These are phyloP conservation scores for Blastomyces silverae DNA, from an alignment of 2,329 filamentous ascomycete genomes.

Conservation along the genomic window DNA sequence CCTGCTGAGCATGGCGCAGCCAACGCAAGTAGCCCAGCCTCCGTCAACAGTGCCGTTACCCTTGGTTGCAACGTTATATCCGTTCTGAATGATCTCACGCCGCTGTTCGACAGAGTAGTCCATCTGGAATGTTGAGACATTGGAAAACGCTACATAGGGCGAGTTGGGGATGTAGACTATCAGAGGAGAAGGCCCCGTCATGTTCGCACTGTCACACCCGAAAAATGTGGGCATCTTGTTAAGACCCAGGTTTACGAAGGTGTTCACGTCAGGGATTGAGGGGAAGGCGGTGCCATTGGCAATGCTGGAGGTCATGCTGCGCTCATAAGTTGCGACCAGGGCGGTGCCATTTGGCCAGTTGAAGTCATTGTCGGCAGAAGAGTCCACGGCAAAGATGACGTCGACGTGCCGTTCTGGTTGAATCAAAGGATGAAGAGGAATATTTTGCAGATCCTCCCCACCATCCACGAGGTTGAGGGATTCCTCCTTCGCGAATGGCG, in stretches of 20 bases:
- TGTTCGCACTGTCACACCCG: constrained; percentile 63
- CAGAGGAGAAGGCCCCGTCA: constrained; percentile 54
- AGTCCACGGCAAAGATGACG: constrained; percentile 74
- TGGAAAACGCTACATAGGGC: constrained; percentile 69
- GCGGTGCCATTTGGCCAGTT: constrained; percentile 73
- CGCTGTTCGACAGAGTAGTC: constrained; percentile 60
- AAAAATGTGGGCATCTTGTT: constrained; percentile 74
- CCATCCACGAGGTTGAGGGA: constrained; percentile 69
- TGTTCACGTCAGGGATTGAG: constrained; percentile 63
- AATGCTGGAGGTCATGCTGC: constrained; percentile 53
- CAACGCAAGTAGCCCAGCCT: constrained; percentile 76
- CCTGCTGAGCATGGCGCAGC: constrained; percentile 75
- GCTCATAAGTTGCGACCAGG: constrained; percentile 65
- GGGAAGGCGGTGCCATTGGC: constrained; percentile 66
- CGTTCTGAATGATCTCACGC: constrained; percentile 77
- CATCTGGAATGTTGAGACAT: constrained; percentile 69
- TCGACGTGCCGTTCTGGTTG: constrained; percentile 66
- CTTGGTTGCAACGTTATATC: constrained; percentile 74
- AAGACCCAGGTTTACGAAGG: constrained; percentile 68
- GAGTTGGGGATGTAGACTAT: constrained; percentile 84
- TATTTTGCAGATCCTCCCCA: constrained; percentile 69
- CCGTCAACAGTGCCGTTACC: constrained; percentile 68
- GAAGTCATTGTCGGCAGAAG: constrained; percentile 62
- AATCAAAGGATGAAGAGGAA: constrained; percentile 70
- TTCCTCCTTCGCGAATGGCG: constrained; percentile 48